Conservation (phyloP, 2,329 filamentous ascomycete genomes). For the Stachybotrys echinatus region DNA sequence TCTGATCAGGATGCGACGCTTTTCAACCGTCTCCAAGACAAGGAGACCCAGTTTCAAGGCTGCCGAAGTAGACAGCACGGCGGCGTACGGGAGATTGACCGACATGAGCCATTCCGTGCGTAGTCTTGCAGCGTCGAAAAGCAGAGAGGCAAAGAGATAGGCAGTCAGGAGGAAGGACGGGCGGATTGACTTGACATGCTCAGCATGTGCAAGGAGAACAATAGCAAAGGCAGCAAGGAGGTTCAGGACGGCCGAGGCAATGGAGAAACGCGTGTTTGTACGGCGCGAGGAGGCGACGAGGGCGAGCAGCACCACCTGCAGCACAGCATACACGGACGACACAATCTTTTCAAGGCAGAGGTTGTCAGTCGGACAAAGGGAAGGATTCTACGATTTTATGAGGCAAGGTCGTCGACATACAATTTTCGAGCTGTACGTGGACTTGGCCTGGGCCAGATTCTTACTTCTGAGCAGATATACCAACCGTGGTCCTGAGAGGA, state of each 20-base stretch:
- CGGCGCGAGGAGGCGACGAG: slow-evolving; percentile 16
- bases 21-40: slow-evolving; percentile 22
- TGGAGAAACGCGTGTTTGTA: slow-evolving; percentile 19
- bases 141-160: slow-evolving; percentile 21
- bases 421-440: slow-evolving; percentile 21
- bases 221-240: slow-evolving; percentile 20
- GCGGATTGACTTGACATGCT: slow-evolving; percentile 26
- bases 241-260: slow-evolving; percentile 21
- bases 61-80: slow-evolving; percentile 14
- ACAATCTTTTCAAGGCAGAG: slow-evolving; percentile 15
- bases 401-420: slow-evolving; percentile 10
- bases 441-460: slow-evolving; percentile 16
- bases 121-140: slow-evolving; percentile 25
- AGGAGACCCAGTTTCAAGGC: slow-evolving; percentile 18
- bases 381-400: too few species aligned
- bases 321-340: slow-evolving; percentile 13
- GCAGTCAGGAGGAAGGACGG: slow-evolving; percentile 23
- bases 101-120: slow-evolving; percentile 26
- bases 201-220: slow-evolving; percentile 19
- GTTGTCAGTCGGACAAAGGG: too few species aligned
- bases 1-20: slow-evolving; percentile 25
- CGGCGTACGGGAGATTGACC: slow-evolving; percentile 15
- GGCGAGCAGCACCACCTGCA: slow-evolving; percentile 19
- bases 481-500: slow-evolving; percentile 13
- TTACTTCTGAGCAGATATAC: slow-evolving; percentile 15